Base-by-base conservation (phyloP, 2,329 filamentous ascomycete genomes). In the Mycogone perniciosa region DNA sequence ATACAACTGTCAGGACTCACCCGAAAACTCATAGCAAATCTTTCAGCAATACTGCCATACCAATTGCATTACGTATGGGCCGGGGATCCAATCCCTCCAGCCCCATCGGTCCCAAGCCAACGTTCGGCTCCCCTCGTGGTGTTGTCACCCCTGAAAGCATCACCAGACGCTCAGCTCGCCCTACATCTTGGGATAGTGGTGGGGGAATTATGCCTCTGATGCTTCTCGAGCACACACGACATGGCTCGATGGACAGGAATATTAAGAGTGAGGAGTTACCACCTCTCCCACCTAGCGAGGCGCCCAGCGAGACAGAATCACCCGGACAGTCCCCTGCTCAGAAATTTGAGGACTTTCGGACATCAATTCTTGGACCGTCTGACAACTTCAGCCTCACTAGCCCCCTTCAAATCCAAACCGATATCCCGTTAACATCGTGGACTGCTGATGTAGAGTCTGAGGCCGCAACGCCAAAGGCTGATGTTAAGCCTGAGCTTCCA, bases 131-230 rank as follows among this genome's bases (percentile, higher is more conserved):
- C 6, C 63, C 70, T 11, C 48, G 48, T 34, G 46, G 42, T 29
- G 37, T 31, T 8, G 56, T 64, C 7, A 56, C 62, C 0, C 62
- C 64, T 5, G 71, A 76, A 9, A 56, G 61, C 10, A 54, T 63
- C 13, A 61, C 66, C 10, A 74, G 70, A 57, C 65, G 68, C 45
- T 63, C 68, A 39, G 61, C 73, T 26, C 74, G 81, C 5, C 80
- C 80, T 9, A 81, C 71, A 9, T 84, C 80, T 0, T 84, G 81
- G 81, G 81, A 83, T 41, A 80, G 70, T 56, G 77, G 76, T 13
- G 79, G 79, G 49, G 89, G 93, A 62, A 85, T 91, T 60, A 84
- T 87, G 58, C 91, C 91, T 0, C 71, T 96, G 7, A 92, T 88
- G 67, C 82, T 96, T 26, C 81, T 95, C 6, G 88, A 95, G 65